Base-by-base conservation (phyloP, 1,139 yeast genomes). In the Yamadazyma atlantica region DNA sequence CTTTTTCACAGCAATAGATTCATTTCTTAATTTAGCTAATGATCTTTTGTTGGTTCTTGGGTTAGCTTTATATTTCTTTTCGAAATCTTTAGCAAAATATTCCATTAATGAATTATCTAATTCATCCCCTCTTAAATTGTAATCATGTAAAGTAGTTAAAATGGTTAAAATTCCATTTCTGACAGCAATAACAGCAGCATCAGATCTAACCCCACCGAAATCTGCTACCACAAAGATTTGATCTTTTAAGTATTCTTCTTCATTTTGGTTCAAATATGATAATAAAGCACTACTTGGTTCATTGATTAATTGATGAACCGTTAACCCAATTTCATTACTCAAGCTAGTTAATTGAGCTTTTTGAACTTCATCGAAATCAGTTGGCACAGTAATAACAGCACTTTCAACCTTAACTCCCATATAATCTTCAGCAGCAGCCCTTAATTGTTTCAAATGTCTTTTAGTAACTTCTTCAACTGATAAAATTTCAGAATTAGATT, bases 191-290 rank as follows among this genome's bases (percentile, higher is more conserved):
- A 94, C 92, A 40, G 98, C 96, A 46, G 92, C 97, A 60, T 92
- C 98, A 29, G 96, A 84, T 69, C 98, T 82, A 53, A 89, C 78
- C 60, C 97, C 97, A 62, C 98, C 99, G 57, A 92, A 86, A 65
- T 92, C 98, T 36, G 95, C 95, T 51, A 94, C 96, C 38, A 87
- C 94, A 54, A 84, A 88, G 43, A 87, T 70, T 67, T 83, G 86
- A 65, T 92, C 97, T 51, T 80, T 69, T 39, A 63, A 60, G 50
- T 80, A 69, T 50, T 73, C 69, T 53, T 76, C 80, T 40, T 78
- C 83, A 42, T 74, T 73, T 32, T 70, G 62, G 35, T 72, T 57
- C 45, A 81, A 74, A 53, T 84, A 85, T 6, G 97, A 90, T 51
- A 92, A 74, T 47, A 92, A 72, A 36, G 97, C 96, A 46, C 97